These are phyloP conservation scores for Histomonas meleagridis DNA, from an alignment of 208 protist genomes.

Conservation along the genomic window DNA sequence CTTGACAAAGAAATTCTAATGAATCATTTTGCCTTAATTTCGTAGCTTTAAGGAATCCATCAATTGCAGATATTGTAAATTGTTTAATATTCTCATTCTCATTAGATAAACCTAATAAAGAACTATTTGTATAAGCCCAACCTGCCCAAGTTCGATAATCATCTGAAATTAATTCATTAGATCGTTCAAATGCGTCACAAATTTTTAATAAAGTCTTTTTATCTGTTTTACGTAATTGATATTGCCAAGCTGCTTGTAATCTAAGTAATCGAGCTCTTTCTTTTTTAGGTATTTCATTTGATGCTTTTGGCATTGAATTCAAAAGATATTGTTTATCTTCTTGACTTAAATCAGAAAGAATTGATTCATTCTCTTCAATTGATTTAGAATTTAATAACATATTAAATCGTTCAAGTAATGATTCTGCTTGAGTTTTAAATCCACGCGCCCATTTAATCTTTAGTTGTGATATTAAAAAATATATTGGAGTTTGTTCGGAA, in stretches of 20 bases:
- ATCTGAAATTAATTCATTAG: background rate
- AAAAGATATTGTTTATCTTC: too few relatives aligned
- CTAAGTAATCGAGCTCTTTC: background rate
- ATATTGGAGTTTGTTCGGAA: background rate
- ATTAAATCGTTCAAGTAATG: background rate
- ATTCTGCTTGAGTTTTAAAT: background rate
- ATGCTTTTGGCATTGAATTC: too few relatives aligned
- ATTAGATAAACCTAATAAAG: background rate
- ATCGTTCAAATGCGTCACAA: background rate
- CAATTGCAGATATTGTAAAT: background rate
- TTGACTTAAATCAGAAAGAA: too few relatives aligned
- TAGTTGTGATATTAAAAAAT: background rate
- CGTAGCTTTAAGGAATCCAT: background rate
- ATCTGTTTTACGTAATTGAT: background rate
- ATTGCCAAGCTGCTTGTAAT: background rate
- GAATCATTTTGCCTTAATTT: background rate
- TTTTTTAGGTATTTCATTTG: too few relatives aligned
- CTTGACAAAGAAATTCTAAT: background rate
- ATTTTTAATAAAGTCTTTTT: background rate
- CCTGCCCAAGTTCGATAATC: background rate
- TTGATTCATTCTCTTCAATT: too few relatives aligned
- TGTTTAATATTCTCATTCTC: background rate
- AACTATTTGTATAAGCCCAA: background rate
- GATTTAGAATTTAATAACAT: too few relatives aligned
- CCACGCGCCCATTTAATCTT: constrained; percentile 5